Base-by-base conservation (phyloP, 106 monocot species). In the Dioscorea dumetorum region DNA sequence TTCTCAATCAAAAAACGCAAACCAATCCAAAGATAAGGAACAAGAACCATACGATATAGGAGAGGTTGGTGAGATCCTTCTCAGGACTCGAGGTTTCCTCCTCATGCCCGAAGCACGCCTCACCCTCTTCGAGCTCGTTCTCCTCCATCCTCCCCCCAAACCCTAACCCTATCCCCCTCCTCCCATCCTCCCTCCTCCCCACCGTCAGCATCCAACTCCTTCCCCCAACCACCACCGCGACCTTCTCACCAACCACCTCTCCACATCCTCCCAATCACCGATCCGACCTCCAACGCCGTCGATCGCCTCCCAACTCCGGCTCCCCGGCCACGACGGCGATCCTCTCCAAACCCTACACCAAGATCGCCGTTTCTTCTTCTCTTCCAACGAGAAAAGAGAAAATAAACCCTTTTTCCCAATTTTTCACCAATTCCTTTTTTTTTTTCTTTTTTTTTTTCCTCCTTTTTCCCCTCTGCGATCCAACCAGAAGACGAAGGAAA, bases 61-160 rank as follows among this genome's bases (percentile, higher is more conserved):
- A 66, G 15, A 78, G 67, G 3, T 41, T 41, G 41, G 58, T 22
- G 57, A 67, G 35, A 24, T 72, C 78, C 15, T 66, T 72, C 51
- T 78, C 66, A 52, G 67, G 51, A 31, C 58, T 49, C 22, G 54
- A 33, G 24, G 3, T 5, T 41, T 72, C 78, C 17, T 72, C 72
- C 48, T 73, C 78, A 41, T 24, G 60, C 15, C 50, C 60, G 48
- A 51, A 73, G 33, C 51, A 78, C 7, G 78, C 78, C 53, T 78
- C 78, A 13, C 78, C 78, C 19, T 78, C 78, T 58, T 78, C 78
- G 15, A 78, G 51, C 62, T 78, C 72, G 54, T 62, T 67, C 72
- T 78, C 78, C 61, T 78, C 78, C 78, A 78, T 78, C 61, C 28
- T 58, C 57, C 63, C 50, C 7, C 69, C 69, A 14, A 75, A 60